Evolutionary conservation across 768 basidiomycete species (phyloP).

Genomic region (Ephemerocybe angulata): DNA sequence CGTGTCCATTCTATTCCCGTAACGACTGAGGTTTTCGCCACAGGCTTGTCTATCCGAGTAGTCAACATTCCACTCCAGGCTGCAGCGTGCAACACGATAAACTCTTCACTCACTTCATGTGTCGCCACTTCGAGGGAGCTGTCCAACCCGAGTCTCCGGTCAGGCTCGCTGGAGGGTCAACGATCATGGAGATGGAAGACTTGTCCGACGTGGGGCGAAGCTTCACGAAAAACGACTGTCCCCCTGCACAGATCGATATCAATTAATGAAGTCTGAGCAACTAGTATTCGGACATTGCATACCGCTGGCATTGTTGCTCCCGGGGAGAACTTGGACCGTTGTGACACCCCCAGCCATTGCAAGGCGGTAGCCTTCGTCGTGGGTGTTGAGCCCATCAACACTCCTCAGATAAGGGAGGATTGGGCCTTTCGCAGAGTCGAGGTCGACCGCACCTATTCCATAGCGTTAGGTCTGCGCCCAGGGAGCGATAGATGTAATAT

Average conservation of each 20-base stretch:
- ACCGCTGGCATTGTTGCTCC: conserved; percentile 75
- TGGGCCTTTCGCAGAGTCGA: conserved; percentile 64
- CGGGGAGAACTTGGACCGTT: conserved; percentile 77
- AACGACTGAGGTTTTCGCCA: conserved; percentile 45
- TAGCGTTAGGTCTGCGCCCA: not conserved
- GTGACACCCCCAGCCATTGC: conserved; percentile 88
- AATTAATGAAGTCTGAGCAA: too few relatives aligned
- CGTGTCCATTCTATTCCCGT: conserved; percentile 71
- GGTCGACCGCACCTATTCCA: conserved; percentile 45
- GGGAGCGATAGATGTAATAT: conserved; percentile 2
- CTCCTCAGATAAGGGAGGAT: conserved; percentile 76
- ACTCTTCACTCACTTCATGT: conserved; percentile 61
- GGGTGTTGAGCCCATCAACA: conserved; percentile 83
- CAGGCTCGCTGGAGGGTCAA: conserved; percentile 76
- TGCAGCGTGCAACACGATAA: not conserved
- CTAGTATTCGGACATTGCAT: not conserved
- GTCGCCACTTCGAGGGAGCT: conserved; percentile 62
- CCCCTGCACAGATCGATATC: conserved; percentile 44
- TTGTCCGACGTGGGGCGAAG: conserved; percentile 73
- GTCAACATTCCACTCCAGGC: not conserved
- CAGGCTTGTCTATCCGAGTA: conserved; percentile 51
- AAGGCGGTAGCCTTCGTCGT: conserved; percentile 70
- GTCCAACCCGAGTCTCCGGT: conserved; percentile 39
- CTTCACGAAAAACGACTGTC: conserved; percentile 87
- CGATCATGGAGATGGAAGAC: conserved; percentile 74